Evolutionary conservation across 2,329 filamentous ascomycete genomes (phyloP), one percentile per base, ranked within the genome.

Genomic region (Teratosphaeria viscida): DNA sequence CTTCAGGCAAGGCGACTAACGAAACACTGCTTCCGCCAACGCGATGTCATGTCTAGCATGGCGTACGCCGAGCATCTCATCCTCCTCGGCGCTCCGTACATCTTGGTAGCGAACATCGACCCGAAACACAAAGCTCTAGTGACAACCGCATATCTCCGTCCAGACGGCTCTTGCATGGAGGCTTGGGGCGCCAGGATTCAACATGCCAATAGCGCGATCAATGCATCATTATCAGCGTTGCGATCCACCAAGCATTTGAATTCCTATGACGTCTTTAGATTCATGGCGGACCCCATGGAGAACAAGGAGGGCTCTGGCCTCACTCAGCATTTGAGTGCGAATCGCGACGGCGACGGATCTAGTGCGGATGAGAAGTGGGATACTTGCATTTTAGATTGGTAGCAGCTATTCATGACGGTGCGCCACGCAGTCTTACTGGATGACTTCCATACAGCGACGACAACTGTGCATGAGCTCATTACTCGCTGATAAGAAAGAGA

Each of bases 21-120:
- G 62, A 26, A 67, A 67, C 55, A 56, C 56, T 4, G 55, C 57
- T 4, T 68, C 66, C 58, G 64, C 61, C 3, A 37, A 7, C 12
- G 55, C 63, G 14, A 61, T 62, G 14, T 54, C 64, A 52, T 52
- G n/a, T 61, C 55, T 26, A 60, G 65, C 32, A 39, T 35, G 12
- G 53, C 54, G 10, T 47, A 62, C 8, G 64, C 64, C 6, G 60
- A 66, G 54, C 60, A 57, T 26, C 63, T 68, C 12, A 32, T 67
- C 55, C 54, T 63, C 16, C 57, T 32, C n/a, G 66, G 64, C 37
- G 65, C 65, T 27, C 65, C 65, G 5, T 64, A 63, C 53, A 63
- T 68, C 58, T 60, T 68, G 34, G 60, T 67, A 29, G 60, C 65
- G 35, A 67, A 67, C 59, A 63, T 68, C 54, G 66, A 65, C 56